Base-by-base conservation (phyloP, 257 asterid species). In the Knoxia roxburghii region DNA sequence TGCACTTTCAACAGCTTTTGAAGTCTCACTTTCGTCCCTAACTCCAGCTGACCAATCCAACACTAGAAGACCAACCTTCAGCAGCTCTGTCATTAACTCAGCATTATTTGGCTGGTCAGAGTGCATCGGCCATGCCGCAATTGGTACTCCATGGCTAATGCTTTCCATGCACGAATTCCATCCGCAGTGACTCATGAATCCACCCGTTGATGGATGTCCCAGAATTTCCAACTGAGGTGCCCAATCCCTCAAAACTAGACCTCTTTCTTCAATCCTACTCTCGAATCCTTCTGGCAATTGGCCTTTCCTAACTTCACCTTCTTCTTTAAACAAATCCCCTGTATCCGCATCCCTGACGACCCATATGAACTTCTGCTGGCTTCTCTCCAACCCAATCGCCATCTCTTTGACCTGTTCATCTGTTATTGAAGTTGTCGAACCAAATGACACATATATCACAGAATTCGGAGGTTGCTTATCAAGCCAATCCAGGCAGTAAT, bases 111-210 rank as follows among this genome's bases (percentile, higher is more conserved):
- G 86, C 66, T 86, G 89, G 43, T 84, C 89, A 0, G 82, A 78
- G 35, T 86, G 86, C 87, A 84, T 82, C 0, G 93, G 89, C 93
- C 87, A 86, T 0, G 83, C 76, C 0, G 79, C 85, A 0, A 86
- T 71, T 0, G 87, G 77, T 30, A 84, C 84, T 14, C 90, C 94
- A 62, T 68, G 60, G 18, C 80, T 53, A 11, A 86, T 76, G 52
- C 89, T 81, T 68, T 86, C 92, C 6, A 78, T 70, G 71, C 87
- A 73, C 0, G 93, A 86, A 43, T 84, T 84, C 87, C 89, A 84
- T 4, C 87, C 89, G 2, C 93, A 84, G 9, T 80, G 89, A 60
- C 86, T 83, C 77, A 81, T 65, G 39, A 81, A 86, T 27, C 83
- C 89, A 0, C 83, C 89, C 0, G 76, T 77, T 0, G 92, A 68